Evolutionary conservation across 352 stramenopile genomes (phyloP), one percentile per base, ranked within the genome.

Genomic region (Elongisporangium anandrum): DNA sequence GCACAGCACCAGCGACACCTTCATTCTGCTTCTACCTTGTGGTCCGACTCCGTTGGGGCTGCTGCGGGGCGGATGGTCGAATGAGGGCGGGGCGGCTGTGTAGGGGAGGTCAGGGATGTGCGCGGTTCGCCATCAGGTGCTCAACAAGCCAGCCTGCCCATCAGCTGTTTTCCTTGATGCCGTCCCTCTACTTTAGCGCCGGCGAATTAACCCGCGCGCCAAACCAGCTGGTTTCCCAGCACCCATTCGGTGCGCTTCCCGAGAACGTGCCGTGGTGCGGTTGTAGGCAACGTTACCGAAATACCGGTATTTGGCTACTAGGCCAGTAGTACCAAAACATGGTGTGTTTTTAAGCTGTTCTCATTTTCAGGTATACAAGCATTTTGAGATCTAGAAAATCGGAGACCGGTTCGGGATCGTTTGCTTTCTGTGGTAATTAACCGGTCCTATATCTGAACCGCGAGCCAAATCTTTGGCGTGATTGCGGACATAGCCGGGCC

Each of bases 1-100:
- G n/a, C 68, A 41, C 26, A 75, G 38, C 41, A 41, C 61, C 55
- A 61, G 55, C 53, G 54, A 52, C n/a, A 66, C 60, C 64, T 69
- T 71, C 64, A 74, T 71, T 22, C 56, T 60, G 47, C 15, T 57
- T 47, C 57, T 60, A n/a, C 41, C 62, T n/a, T n/a, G n/a, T n/a
- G n/a, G n/a, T n/a, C n/a, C n/a, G 60, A 61, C 54, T 71, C 54
- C 24, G 22, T 58, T 3, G 24, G 24, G 29, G 29, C 29, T 41
- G 29, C 24, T 34, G 24, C n/a, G n/a, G n/a, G 29, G 29, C 9
- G 29, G 29, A 41, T 41, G 29, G 9, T 41, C 29, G 29, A 41
- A 41, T 41, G 29, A 41, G 1, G 29, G 29, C 29, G 29, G 29
- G 29, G 29, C 9, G 4, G 29, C 29, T 13, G 9, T 41, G 29